phyloP scores from a whole-genome alignment of 192 early-diverging fungal species.

The Spizellomyces sp. region DNA sequence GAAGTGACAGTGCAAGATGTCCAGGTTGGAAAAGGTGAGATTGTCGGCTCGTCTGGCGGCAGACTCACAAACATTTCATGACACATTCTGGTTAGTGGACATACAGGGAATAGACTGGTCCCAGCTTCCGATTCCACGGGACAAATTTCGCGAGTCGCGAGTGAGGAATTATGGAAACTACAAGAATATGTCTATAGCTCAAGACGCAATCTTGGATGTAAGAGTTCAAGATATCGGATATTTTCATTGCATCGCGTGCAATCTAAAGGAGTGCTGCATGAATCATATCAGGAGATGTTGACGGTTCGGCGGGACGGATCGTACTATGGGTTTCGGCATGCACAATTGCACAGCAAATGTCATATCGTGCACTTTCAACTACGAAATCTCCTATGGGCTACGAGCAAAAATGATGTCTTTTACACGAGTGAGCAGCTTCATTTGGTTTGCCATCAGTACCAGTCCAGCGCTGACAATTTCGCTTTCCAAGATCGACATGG shows the following conservation, averaged over 20 bases:
- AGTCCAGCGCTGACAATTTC: neutral
- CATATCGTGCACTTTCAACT: conserved; percentile 65
- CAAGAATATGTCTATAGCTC: conserved; percentile 33
- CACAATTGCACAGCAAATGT: conserved; percentile 50
- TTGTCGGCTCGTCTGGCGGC: neutral
- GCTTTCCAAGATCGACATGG: conserved; percentile 8
- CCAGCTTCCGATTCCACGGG: conserved; percentile 45
- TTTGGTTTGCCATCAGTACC: neutral
- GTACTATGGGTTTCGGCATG: conserved; percentile 52
- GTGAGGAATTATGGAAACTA: conserved; percentile 50
- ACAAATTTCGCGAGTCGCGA: conserved; percentile 42
- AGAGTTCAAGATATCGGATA: neutral
- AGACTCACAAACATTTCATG: too few species aligned
- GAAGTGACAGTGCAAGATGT: conserved; percentile 15
- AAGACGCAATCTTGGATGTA: conserved; percentile 29
- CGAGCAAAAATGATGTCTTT: conserved; percentile 60
- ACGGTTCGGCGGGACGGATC: conserved; percentile 28
- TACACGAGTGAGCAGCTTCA: conserved; percentile 45
- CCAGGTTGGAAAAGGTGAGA: neutral
- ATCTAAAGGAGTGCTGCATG: neutral
- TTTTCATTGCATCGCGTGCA: neutral
- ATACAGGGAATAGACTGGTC: conserved; percentile 63
- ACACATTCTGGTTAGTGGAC: conserved; percentile 31
- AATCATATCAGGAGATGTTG: conserved; percentile 24
- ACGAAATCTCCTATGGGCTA: conserved; percentile 61